Evolutionary conservation across 768 basidiomycete species (phyloP).

Genomic region (Boletus eberwhitei): DNA sequence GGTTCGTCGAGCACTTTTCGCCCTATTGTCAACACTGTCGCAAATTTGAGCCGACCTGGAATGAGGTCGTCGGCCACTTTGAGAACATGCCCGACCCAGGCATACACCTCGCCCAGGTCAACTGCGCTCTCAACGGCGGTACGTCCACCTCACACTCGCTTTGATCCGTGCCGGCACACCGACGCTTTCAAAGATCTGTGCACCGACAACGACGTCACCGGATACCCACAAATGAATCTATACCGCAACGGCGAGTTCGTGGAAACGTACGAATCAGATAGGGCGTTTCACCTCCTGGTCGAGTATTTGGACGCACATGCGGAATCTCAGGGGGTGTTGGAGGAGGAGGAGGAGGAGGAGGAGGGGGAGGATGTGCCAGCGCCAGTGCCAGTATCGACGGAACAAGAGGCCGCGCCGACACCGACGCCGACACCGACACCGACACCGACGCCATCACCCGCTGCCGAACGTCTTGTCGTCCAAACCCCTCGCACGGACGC

Average conservation of each 20-base stretch:
- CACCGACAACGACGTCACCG: constrained; percentile 57
- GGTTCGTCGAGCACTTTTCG: constrained; percentile 86
- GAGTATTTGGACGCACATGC: constrained; percentile 51
- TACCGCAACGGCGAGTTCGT: constrained; percentile 64
- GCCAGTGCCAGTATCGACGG: not conserved
- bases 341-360: not conserved
- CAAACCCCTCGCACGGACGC: constrained; percentile 10
- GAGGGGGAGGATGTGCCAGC: constrained; percentile 1
- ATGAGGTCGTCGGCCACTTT: constrained; percentile 54
- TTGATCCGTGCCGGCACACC: not conserved
- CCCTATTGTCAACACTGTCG: constrained; percentile 83
- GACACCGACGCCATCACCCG: not conserved
- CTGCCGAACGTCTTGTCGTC: constrained; percentile 10
- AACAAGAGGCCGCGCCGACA: constrained; percentile 1
- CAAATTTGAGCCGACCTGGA: constrained; percentile 80
- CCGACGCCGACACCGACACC: constrained; percentile 9
- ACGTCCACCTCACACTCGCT: constrained; percentile 23
- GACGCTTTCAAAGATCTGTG: constrained; percentile 69
- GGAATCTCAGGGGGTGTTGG: constrained; percentile 16
- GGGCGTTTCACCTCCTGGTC: constrained; percentile 53
- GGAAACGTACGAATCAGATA: constrained; percentile 51
- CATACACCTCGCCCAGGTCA: constrained; percentile 74
- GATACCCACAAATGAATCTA: constrained; percentile 75
- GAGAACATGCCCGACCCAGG: constrained; percentile 37
- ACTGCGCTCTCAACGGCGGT: constrained; percentile 79